Conservation (phyloP, 2,329 filamentous ascomycete species). For the Aspergillus oerlinghausenensis region DNA sequence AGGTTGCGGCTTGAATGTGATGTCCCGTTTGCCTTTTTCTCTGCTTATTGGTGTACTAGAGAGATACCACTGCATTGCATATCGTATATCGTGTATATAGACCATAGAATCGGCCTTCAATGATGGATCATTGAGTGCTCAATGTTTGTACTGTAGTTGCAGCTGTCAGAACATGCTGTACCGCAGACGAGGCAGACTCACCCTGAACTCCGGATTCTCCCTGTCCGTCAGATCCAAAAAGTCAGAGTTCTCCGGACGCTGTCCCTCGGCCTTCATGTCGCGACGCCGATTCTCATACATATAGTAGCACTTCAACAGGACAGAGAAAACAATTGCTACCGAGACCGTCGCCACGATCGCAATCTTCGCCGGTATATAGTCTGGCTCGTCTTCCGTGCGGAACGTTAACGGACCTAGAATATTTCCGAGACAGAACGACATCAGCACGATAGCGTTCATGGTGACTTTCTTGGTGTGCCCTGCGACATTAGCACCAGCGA, state of each 20-base stretch:
- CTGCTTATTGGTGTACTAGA: background rate
- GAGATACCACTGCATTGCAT: background rate
- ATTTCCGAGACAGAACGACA: slow-evolving; percentile 42
- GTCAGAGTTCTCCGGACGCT: slow-evolving; percentile 21
- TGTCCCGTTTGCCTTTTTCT: background rate
- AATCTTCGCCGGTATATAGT: slow-evolving; percentile 38
- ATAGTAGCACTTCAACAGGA: slow-evolving; percentile 22
- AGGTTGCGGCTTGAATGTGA: slow-evolving; percentile 16
- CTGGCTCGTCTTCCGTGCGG: slow-evolving; percentile 38
- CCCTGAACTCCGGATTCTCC: slow-evolving; percentile 25
- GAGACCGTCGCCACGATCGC: slow-evolving; percentile 33
- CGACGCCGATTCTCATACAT: slow-evolving; percentile 28
- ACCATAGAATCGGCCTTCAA: background rate
- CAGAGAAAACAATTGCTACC: slow-evolving; percentile 24
- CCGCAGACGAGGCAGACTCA: slow-evolving; percentile 2
- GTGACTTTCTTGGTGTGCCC: slow-evolving; percentile 50
- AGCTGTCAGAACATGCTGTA: background rate
- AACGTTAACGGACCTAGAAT: slow-evolving; percentile 45
- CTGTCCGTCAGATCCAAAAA: slow-evolving; percentile 32
- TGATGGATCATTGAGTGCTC: background rate
- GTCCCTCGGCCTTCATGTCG: slow-evolving; percentile 16
- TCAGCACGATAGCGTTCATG: slow-evolving; percentile 43
- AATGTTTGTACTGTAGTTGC: slow-evolving; percentile 5
- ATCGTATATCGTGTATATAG: slow-evolving; percentile 9
- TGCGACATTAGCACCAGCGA: slow-evolving; percentile 43